Evolutionary conservation across 176 grass and related monocot genomes (phyloP).

Genomic region (Saccharum officinarum): DNA sequence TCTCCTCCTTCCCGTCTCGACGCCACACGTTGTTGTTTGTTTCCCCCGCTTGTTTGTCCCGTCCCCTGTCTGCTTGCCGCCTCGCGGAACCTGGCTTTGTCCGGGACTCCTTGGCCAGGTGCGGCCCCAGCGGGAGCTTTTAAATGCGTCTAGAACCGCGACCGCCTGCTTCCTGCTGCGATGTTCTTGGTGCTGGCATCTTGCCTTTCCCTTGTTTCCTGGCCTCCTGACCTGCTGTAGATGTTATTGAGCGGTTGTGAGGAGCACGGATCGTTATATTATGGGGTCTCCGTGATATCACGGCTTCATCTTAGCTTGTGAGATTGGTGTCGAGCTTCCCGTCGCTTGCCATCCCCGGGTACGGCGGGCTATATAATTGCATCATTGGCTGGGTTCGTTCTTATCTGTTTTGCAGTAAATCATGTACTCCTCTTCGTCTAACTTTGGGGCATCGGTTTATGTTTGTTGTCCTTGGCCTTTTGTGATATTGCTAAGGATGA

Average conservation of each 20-base stretch:
- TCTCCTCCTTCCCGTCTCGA: neutral
- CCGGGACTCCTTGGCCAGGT: neutral
- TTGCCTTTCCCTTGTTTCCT: neutral
- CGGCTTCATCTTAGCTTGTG: neutral
- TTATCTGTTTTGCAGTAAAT: neutral
- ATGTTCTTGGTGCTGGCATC: neutral
- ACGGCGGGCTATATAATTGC: neutral
- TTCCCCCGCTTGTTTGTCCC: neutral
- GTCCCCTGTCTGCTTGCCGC: neutral
- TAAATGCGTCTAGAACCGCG: neutral
- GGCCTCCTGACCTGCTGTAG: neutral
- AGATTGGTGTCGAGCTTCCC: neutral
- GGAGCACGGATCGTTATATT: neutral
- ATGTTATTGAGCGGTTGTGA: neutral
- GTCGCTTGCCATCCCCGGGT: neutral
- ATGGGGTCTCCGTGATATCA: neutral
- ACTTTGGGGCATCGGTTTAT: neutral
- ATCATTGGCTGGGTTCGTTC: neutral
- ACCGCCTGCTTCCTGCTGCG: neutral
- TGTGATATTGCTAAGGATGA: neutral
- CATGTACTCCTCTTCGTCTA: neutral
- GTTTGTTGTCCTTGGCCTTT: neutral
- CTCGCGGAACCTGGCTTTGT: neutral
- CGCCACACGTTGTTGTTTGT: conserved; percentile 8
- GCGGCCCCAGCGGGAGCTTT: neutral